These are phyloP conservation scores for Fusarium nygamai DNA, from an alignment of 2,329 filamentous ascomycete species.

Conservation along the genomic window DNA sequence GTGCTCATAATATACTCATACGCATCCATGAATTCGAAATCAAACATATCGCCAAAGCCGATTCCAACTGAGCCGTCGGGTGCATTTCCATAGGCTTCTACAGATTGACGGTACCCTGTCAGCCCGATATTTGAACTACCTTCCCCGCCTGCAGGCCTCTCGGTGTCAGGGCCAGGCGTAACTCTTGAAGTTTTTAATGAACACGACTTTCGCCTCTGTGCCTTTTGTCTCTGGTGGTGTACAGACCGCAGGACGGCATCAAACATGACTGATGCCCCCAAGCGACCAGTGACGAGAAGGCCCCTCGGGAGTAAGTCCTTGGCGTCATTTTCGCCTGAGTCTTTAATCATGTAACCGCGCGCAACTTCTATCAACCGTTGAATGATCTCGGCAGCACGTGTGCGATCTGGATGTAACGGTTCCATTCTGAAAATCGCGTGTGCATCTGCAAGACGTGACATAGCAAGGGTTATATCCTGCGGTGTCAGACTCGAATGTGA, in stretches of 20 bases:
- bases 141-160: rapidly evolving
- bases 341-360: background rate
- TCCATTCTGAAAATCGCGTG: background rate
- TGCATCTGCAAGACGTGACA: background rate
- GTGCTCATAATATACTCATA: background rate
- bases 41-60: background rate
- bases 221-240: background rate
- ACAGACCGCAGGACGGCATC: background rate
- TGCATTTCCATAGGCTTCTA: too few species aligned
- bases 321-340: rapidly evolving
- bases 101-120: rapidly evolving
- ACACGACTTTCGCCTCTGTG: too few species aligned
- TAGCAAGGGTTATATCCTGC: background rate
- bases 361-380: background rate
- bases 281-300: background rate
- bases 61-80: rapidly evolving
- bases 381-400: background rate
- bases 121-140: rapidly evolving
- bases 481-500: background rate
- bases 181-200: too few species aligned
- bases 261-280: background rate
- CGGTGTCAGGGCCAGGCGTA: rapidly evolving
- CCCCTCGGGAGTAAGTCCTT: background rate
- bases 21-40: background rate
- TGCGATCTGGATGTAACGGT: background rate